Base-by-base conservation (phyloP, 2,329 filamentous ascomycete species). In the Stenocarpella maydis region DNA sequence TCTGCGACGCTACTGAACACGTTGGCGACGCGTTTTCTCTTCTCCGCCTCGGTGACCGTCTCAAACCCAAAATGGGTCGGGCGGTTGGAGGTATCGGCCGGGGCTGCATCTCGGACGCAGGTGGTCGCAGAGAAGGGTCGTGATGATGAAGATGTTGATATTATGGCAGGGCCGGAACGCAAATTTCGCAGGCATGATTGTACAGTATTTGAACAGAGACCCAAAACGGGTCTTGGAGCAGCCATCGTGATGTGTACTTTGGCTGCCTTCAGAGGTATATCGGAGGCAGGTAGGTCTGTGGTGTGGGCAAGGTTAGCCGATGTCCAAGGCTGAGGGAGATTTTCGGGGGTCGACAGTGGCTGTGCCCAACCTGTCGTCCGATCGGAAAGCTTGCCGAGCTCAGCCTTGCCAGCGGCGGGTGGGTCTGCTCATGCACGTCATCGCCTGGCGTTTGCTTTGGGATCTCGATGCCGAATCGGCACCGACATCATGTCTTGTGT, bases 1-100 rank as follows among this genome's bases (percentile, higher is more conserved):
- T 93, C 90, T 74, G 96, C 96, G 49, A 99, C 96, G 74, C 92
- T 98, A 80, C 93, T 95, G 84, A 99, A 99, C 69, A 99, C 96
- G 50, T 88, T 90, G 71, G 92, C 92, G 49, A 98, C 95, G 86
- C 83, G 80, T 73, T 85, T 76, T 53, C 82, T 83, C 82, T 98
- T 98, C 79, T 96, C 86, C 12, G 89, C 85, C 78, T 97, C 93
- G 19, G 92, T 89, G 49, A 98, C 87, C 50, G 93, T 95, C 82
- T 95, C 88, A 79, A 94, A 98, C 64, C 95, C 95, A 80, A 98
- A 98, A 82, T 97, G 94, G 61, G 95, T 97, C 72, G 91, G 91
- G 70, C 86, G 85, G 55, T 88, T 84, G 26, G 79, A 72, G 5
- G 77, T 76, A 69, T 43, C 47, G 28, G 21, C 39, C 14, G 54